Base-by-base conservation (phyloP, 2,329 filamentous ascomycete genomes). In the Zasmidium citrigriseum region DNA sequence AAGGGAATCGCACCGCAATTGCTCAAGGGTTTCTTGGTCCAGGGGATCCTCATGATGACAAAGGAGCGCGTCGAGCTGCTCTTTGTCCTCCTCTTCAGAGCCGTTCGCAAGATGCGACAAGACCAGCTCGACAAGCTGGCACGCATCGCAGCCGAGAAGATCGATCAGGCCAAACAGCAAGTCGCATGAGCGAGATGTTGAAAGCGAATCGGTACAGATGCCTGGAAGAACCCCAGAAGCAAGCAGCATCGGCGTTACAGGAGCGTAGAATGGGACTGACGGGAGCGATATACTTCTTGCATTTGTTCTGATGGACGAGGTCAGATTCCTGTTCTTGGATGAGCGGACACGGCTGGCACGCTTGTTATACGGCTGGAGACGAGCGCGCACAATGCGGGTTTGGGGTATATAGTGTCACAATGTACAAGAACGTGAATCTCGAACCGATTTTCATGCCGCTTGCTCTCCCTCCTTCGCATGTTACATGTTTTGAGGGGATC, bases 41-140 rank as follows among this genome's bases (percentile, higher is more conserved):
- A 99, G 72, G 95, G 95, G 51, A 86, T 99, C 56, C 81, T 99
- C 41, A 99, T 99, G 95, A 99, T 97, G 92, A 95, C 92, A 49
- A 99, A 99, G 78, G 95, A 99, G 78, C 85, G 92, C 66, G 90
- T 98, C 76, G 95, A 98, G 75, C 79, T 98, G 16, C 74, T 92
- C 46, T 98, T 97, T 73, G 81, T 98, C 62, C 78, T 96, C 24
- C 83, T 99, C 52, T 87, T 97, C 75, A 86, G 91, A 67, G 96
- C 95, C 68, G 72, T 97, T 54, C 85, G 87, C 65, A 85, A 86
- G 65, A 68, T 96, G 57, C 86, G 85, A 68, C 83, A 86, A 46
- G 82, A 89, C 65, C 88, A 89, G 72, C 78, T 96, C 46, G 82
- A 85, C 64, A 89, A 87, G 71, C 80, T 86, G 16, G 86, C 87